A percentile compares a stretch with the other conserved stretches of the same genome.
Conservation (phyloP, 2,329 filamentous ascomycete species). For the Alternaria incomplexa region DNA sequence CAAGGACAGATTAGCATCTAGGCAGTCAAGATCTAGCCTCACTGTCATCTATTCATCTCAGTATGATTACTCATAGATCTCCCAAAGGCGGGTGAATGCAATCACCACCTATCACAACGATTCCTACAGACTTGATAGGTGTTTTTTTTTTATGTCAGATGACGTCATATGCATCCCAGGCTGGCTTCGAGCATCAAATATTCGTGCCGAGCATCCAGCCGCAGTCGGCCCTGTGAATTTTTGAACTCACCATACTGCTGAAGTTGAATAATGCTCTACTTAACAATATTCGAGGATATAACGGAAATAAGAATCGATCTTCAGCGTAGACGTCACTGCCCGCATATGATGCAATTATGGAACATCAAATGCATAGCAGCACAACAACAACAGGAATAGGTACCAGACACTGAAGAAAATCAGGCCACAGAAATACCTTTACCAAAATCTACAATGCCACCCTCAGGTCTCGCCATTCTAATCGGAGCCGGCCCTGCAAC, state of each 20-base stretch:
- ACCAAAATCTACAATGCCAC: slow-evolving; percentile 24
- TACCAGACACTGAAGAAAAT: not conserved
- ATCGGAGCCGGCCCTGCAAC: slow-evolving; percentile 44
- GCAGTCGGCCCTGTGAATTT: not conserved
- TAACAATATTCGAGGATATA: not conserved
- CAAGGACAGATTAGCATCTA: not conserved
- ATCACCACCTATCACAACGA: not conserved
- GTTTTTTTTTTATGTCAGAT: not conserved
- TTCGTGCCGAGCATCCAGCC: not conserved
- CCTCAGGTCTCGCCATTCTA: slow-evolving; percentile 41
- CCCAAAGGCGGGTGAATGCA: not conserved
- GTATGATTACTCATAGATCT: not conserved
- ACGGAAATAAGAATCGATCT: not conserved
- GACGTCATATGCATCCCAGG: not conserved
- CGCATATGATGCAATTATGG: not conserved
- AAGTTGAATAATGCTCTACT: not conserved
- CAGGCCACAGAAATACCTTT: not conserved
- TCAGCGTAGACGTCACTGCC: not conserved
- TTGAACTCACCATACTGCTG: not conserved
- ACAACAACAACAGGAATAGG: not conserved
- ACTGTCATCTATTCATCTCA: not conserved
- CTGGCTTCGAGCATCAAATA: not conserved
- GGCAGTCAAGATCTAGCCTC: not conserved
- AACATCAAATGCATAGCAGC: not conserved
- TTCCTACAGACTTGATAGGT: not conserved